Percentiles rank a stretch among this genome's conserved stretches.
These are phyloP conservation scores for Euphorbia lathyris DNA, from an alignment of 345 rosid genomes.

Conservation along the genomic window DNA sequence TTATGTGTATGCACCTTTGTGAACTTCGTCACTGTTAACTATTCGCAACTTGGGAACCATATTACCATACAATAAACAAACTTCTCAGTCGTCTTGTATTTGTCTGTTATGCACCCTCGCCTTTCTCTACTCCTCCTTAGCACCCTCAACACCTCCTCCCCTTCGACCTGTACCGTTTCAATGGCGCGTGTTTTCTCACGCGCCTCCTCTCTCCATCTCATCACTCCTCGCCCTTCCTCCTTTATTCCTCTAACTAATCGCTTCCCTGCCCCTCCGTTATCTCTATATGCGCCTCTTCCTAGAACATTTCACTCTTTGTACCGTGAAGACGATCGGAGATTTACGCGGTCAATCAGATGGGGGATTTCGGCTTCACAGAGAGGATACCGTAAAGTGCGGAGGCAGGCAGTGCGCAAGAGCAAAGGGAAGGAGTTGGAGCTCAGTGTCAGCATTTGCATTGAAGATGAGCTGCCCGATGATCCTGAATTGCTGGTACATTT, in stretches of 20 bases:
- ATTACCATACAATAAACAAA: too few relatives aligned
- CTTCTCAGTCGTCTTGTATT: too few relatives aligned
- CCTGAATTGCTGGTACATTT: constrained; percentile 62
- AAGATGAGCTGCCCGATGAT: constrained; percentile 82
- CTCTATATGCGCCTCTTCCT: constrained; percentile 21
- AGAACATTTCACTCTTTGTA: constrained; percentile 40
- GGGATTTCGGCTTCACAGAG: constrained; percentile 47
- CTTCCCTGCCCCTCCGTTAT: constrained; percentile 18
- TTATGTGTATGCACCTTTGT: too few relatives aligned
- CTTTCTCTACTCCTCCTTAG: too few relatives aligned
- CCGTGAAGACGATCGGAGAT: constrained; percentile 25
- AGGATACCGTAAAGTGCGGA: constrained; percentile 61
- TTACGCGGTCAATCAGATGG: constrained; percentile 16
- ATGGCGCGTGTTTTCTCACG: constrained; percentile 59
- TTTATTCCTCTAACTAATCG: constrained; percentile 9
- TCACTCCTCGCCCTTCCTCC: constrained; percentile 11
- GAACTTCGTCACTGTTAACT: too few relatives aligned
- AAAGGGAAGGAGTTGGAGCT: constrained; percentile 66
- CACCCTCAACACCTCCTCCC: constrained; percentile 17
- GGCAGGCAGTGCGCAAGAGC: constrained; percentile 38
- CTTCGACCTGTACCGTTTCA: constrained; percentile 10
- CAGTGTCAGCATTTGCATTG: constrained; percentile 73
- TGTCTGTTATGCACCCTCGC: constrained; percentile 54
- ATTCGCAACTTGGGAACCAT: too few relatives aligned
- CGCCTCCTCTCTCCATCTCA: constrained; percentile 23